Base-by-base conservation (phyloP, 208 protist genomes). In the Acanthamoeba rhysodes region DNA sequence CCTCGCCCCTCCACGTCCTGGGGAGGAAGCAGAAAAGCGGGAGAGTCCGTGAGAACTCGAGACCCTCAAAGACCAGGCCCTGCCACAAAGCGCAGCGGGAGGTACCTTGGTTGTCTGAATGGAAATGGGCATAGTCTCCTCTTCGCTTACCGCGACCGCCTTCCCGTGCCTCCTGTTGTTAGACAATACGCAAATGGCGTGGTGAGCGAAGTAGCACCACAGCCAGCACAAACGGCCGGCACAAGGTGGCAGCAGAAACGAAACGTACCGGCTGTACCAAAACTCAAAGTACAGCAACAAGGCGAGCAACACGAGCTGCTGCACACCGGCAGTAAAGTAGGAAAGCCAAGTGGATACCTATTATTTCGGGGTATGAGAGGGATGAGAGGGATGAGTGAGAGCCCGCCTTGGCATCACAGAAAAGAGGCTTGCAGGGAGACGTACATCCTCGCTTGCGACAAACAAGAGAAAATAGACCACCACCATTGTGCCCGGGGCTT, bases 401-500 rank as follows among this genome's bases (percentile, higher is more conserved):
- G 14, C 20, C 59, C 6, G 7, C 16, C 6, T n/a, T 66, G 24
- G 8, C 16, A 66, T n/a, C 24, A 64, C 14, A 66, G n/a, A 66
- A 24, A 20, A 62, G 55, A 62, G 55, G 20, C 55, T 4, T 62
- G 68, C 68, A 5, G 22, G 8, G 72, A n/a, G 7, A 14, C 29
- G 72, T 45, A 80, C 72, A 29, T 80, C 72, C 29, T 80, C 72
- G 72, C 29, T 80, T 18, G 72, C 29, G 34, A 80, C 29, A 14
- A 80, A 80, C n/a, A 80, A 29, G 34, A 80, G 34, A 29, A 80
- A 80, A 16, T 45, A 34, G 72, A 80, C 72, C 34, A 80, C 34
- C 8, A 80, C 72, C 72, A 80, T 80, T 32, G 72, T 80, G 29
- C 72, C 72, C 14, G 72, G 72, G 20, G 72, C 72, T 80, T 80